Conservation (phyloP, 2,329 filamentous ascomycete genomes). For the Magnaporthiopsis incrustans region DNA sequence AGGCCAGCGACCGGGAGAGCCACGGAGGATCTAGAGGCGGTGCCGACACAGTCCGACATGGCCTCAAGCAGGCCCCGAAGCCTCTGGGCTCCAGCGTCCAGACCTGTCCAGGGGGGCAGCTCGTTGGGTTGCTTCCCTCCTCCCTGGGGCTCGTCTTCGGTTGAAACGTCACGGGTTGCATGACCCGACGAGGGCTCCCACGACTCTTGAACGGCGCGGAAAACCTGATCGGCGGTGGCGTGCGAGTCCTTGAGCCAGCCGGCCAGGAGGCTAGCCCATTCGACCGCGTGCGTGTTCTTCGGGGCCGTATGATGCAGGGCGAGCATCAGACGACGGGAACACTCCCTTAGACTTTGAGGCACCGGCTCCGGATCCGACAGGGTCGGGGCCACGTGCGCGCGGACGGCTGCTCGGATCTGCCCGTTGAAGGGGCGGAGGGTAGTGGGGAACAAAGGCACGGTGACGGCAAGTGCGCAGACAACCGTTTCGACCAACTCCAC, state of each 20-base stretch:
- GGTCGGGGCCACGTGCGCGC: constrained; percentile 56
- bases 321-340: constrained; percentile 58
- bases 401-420: constrained; percentile 56
- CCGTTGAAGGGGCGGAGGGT: constrained; percentile 70
- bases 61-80: constrained; percentile 58
- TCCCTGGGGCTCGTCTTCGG: constrained; percentile 38
- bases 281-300: constrained; percentile 67
- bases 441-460: constrained; percentile 75
- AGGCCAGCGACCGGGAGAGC: constrained; percentile 59
- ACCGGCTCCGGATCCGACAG: constrained; percentile 39
- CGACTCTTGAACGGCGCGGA: constrained; percentile 71
- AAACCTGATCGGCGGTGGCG: constrained; percentile 63
- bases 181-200: constrained; percentile 59
- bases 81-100: constrained; percentile 66
- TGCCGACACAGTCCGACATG: constrained; percentile 54
- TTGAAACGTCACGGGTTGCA: constrained; percentile 27
- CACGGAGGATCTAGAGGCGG: constrained; percentile 57
- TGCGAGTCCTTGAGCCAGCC: constrained; percentile 59
- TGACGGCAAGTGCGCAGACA: constrained; percentile 60
- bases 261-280: constrained; percentile 66
- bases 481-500: constrained; percentile 55
- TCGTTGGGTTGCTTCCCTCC: constrained; percentile 37
- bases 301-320: constrained; percentile 73
- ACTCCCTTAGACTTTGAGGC: constrained; percentile 43
- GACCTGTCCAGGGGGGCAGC: constrained; percentile 64